Evolutionary conservation across 164 flowering plant species (phyloP), one percentile per base, ranked within the genome.

Genomic region (Malania oleifera): DNA sequence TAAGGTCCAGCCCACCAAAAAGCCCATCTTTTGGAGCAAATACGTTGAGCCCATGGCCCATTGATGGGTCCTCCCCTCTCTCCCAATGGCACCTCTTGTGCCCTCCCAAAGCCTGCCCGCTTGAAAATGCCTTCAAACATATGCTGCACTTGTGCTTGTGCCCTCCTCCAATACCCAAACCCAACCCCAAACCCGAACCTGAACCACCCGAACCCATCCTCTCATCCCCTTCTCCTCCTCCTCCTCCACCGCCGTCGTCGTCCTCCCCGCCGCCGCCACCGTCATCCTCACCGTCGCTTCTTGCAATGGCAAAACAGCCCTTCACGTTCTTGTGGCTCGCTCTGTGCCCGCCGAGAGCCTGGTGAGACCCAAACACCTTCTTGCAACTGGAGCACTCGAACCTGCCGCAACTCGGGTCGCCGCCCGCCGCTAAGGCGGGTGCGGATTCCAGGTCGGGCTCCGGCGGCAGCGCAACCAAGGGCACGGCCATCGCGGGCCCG

Each of bases 51-150:
- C 54, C 60, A 17, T 56, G 31, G 23, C 52, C 27, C 29, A 41
- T 37, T 19, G 57, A 53, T 19, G 72, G 38, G 2, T 77, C 74
- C 1, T 80, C 85, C 8, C 54, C 75, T 71, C 61, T 81, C 63
- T 84, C 91, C 89, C 85, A 86, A 6, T 86, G 95, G 61, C 87
- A 82, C 73, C 92, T 82, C 86, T 60, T 88, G 71, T 88, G 98
- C 26, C 96, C 96, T 19, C 96, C 95, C 40, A 88, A 67, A 0
- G 95, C 96, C 51, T 91, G 96, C 0, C 90, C 98, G 41, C 83
- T 84, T 3, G 95, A 68, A 39, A 91, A 91, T 43, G 82, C 82
- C 84, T 71, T 84, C 51, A 57, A 59, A 46, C 98, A 88, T 37
- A 84, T 73, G 39, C 76, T 65, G 56, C 96, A 88, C 44, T 62